Evolutionary conservation across 495 filamentous ascomycete genomes (phyloP), one percentile per base, ranked within the genome.

Genomic region (Penicillium bovifimosum): DNA sequence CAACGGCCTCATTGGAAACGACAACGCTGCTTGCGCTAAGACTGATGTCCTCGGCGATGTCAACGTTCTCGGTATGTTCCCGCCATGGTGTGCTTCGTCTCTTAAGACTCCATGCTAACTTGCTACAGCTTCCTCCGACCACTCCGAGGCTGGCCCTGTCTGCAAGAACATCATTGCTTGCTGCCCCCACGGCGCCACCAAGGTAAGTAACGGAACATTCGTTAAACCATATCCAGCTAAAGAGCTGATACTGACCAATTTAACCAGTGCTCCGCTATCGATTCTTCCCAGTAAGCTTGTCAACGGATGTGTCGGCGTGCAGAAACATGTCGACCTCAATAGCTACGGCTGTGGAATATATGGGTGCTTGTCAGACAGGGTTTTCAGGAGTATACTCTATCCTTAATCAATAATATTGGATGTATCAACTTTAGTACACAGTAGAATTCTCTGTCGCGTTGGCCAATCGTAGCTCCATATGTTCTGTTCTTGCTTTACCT

Each of bases 1-100:
- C 13, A 49, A 49, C 35, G 47, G 47, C 14, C 47, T 49, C 5
- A 26, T 49, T 35, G 47, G 47, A 27, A 49, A 49, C 35, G 47
- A 49, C 35, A 16, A 49, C 26, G 34, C 47, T 20, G 47, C 47
- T 9, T 49, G 47, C 3, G 47, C 47, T 3, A 49, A 49, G 47
- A n/a, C 34, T 16, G 26, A 34, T 20, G 26, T 27, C 11, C 26
- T 49, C 9, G 47, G 36, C 35, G 47, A 49, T 9, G n/a, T 49
- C 9, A 49, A 49, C 14, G 16, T 49, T 35, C 47, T 49, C 1
- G 26, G 47, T 49, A 40, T 20, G 47, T n/a, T 9, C 10, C 5
- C 26, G 13, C 34, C 5, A 35, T 16, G 13, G 5, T 20, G 4
- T 39, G 5, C 0, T 18, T 9, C 9, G 9, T 6, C 6, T 17